A percentile compares a stretch with the other conserved stretches of the same genome.
Evolutionary conservation across 2,329 filamentous ascomycete species (phyloP).

Genomic region (Scytalidium lignicola): DNA sequence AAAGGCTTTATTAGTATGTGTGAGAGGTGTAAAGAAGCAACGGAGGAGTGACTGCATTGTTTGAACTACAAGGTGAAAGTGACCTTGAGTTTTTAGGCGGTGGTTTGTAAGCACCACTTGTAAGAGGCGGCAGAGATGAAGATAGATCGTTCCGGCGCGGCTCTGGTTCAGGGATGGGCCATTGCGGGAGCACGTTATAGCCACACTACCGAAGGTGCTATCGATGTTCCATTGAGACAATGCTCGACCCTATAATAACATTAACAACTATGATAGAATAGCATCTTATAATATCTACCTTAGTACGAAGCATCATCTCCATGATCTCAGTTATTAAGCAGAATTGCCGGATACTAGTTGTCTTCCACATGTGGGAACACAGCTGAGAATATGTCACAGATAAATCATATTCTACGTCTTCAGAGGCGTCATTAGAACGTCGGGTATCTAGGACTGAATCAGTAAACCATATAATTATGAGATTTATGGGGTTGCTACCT

Average conservation of each 20-base stretch:
- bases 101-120: constrained; percentile 55
- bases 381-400: constrained; percentile 20
- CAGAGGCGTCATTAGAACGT: constrained; percentile 6
- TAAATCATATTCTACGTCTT: constrained; percentile 12
- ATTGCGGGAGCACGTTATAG: constrained; percentile 24
- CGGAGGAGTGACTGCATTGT: constrained; percentile 51
- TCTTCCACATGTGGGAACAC: constrained; percentile 16
- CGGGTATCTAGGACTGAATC: constrained; percentile 12
- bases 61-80: constrained; percentile 53
- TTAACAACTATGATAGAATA: constrained; percentile 2
- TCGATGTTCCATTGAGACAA: constrained; percentile 29
- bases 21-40: constrained; percentile 41
- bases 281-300: constrained; percentile 14
- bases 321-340: constrained; percentile 24
- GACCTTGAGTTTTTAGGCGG: constrained; percentile 55
- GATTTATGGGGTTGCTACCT: constrained; percentile 13
- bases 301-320: constrained; percentile 26
- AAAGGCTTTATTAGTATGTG: constrained; percentile 17
- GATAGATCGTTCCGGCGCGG: constrained; percentile 21
- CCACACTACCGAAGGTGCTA: constrained; percentile 25
- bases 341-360: constrained; percentile 21
- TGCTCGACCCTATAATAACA: constrained; percentile 15
- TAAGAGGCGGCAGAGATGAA: constrained; percentile 43
- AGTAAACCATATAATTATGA: constrained; percentile 1
- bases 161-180: constrained; percentile 15